phyloP scores from a whole-genome alignment of 805 yeast species.

The Ogataea kodamae region DNA sequence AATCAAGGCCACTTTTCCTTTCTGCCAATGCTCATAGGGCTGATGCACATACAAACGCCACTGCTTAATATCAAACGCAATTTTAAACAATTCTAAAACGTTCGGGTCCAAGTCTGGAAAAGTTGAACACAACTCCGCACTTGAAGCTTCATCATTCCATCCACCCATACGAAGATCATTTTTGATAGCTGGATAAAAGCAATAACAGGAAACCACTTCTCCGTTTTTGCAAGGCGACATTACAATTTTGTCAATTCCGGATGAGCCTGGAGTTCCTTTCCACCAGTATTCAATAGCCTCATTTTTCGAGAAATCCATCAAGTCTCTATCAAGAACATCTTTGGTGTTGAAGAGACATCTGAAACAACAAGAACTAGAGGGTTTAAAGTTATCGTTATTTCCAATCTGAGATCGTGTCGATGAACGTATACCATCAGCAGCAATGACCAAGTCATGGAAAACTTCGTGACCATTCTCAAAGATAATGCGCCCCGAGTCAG shows the following conservation, averaged over 20 bases:
- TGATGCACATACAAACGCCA: slow-evolving; percentile 29
- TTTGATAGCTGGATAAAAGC: slow-evolving; percentile 25
- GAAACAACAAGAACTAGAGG: slow-evolving; percentile 26
- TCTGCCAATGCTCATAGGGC: slow-evolving; percentile 25
- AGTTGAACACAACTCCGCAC: slow-evolving; percentile 19
- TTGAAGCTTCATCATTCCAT: slow-evolving; percentile 25
- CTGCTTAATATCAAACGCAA: slow-evolving; percentile 29
- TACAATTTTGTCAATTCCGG: slow-evolving; percentile 26
- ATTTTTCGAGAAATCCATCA: slow-evolving; percentile 24
- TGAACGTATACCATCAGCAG: slow-evolving; percentile 34
- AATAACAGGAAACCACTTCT: slow-evolving; percentile 27
- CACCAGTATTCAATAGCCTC: slow-evolving; percentile 31
- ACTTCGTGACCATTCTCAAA: slow-evolving; percentile 28
- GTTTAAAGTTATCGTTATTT: slow-evolving; percentile 16
- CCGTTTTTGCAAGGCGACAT: slow-evolving; percentile 27
- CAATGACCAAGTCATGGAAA: slow-evolving; percentile 29
- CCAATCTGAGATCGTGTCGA: slow-evolving; percentile 25
- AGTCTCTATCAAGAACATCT: slow-evolving; percentile 19
- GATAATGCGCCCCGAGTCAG: slow-evolving; percentile 23
- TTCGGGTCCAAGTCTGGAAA: slow-evolving; percentile 24
- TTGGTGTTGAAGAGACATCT: slow-evolving; percentile 26
- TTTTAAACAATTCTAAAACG: slow-evolving; percentile 23
- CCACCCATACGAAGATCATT: slow-evolving; percentile 21
- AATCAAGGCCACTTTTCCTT: slow-evolving; percentile 30
- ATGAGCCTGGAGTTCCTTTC: slow-evolving; percentile 20